phyloP scores from a whole-genome alignment of 768 basidiomycete species.

The Cyathus striatus region DNA sequence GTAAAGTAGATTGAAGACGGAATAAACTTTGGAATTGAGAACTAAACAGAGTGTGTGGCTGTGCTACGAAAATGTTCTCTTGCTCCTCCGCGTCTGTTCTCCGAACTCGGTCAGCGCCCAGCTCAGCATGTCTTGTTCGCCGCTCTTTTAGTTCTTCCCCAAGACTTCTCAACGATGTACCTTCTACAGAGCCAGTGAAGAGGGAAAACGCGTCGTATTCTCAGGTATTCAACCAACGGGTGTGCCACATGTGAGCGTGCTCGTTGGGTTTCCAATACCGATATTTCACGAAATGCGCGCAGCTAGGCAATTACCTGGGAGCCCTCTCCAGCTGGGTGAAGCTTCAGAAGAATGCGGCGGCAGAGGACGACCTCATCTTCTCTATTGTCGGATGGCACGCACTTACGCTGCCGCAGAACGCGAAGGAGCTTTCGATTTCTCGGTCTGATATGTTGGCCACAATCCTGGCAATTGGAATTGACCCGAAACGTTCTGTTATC shows the following conservation, averaged over 20 bases:
- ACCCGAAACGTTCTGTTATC: constrained; percentile 66
- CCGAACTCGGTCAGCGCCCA: background rate
- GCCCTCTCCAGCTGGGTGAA: constrained; percentile 87
- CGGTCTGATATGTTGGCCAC: constrained; percentile 77
- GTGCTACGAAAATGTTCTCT: constrained; percentile 19
- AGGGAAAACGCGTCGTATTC: constrained; percentile 50
- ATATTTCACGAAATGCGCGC: constrained; percentile 5
- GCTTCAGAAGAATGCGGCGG: constrained; percentile 57
- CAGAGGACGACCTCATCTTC: constrained; percentile 67
- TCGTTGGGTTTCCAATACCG: background rate
- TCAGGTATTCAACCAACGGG: constrained; percentile 95
- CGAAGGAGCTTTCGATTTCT: constrained; percentile 51
- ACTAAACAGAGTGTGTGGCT: constrained; percentile 19
- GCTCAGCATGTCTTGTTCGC: constrained; percentile 3
- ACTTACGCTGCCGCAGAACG: constrained; percentile 87
- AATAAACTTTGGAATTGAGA: background rate
- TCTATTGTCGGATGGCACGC: constrained; percentile 95
- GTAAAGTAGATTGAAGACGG: background rate
- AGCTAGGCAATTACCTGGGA: constrained; percentile 95
- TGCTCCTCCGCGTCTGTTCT: background rate
- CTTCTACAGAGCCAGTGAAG: background rate
- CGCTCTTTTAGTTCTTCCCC: constrained; percentile 11
- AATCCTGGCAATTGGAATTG: constrained; percentile 80
- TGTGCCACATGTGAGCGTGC: constrained; percentile 70
- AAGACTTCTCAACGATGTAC: background rate